Percentiles rank a stretch among this genome's conserved stretches.
These are phyloP conservation scores for Coemansia guatemalensis DNA, from an alignment of 192 early-diverging fungal genomes.

Conservation along the genomic window DNA sequence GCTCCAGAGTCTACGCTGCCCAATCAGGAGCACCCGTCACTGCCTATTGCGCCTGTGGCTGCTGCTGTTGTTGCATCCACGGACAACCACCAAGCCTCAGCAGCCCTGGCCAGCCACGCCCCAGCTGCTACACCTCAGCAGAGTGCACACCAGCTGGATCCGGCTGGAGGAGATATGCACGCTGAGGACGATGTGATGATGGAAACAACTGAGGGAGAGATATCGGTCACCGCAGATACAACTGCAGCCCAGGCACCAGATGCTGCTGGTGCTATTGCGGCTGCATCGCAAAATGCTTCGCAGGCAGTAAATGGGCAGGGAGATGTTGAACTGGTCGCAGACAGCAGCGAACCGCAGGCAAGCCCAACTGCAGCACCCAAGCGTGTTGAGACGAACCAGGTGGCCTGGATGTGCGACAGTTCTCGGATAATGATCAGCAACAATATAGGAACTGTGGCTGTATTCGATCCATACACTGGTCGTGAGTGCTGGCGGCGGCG, in stretches of 20 bases:
- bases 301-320: background rate
- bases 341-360: constrained; percentile 11
- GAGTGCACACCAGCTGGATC: too few relatives aligned
- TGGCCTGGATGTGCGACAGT: constrained; percentile 75
- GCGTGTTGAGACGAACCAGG: constrained; percentile 56
- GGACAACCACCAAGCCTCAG: too few relatives aligned
- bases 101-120: too few relatives aligned
- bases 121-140: too few relatives aligned
- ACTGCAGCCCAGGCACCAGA: background rate
- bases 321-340: constrained; percentile 12
- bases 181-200: too few relatives aligned
- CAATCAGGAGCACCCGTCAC: background rate
- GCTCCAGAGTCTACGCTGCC: constrained; percentile 12
- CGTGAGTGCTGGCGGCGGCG: constrained; percentile 43
- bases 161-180: too few relatives aligned
- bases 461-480: constrained; percentile 68
- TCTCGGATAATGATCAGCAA: constrained; percentile 63
- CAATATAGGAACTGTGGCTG: constrained; percentile 64
- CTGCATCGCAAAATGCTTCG: too few relatives aligned
- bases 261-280: background rate
- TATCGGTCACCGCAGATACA: background rate
- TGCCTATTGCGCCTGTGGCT: too few relatives aligned
- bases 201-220: background rate
- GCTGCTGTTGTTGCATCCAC: too few relatives aligned
- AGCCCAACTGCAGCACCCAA: constrained; percentile 6